Conservation (phyloP, 2,329 filamentous ascomycete species). For the Ambrosiella cleistominuta region DNA sequence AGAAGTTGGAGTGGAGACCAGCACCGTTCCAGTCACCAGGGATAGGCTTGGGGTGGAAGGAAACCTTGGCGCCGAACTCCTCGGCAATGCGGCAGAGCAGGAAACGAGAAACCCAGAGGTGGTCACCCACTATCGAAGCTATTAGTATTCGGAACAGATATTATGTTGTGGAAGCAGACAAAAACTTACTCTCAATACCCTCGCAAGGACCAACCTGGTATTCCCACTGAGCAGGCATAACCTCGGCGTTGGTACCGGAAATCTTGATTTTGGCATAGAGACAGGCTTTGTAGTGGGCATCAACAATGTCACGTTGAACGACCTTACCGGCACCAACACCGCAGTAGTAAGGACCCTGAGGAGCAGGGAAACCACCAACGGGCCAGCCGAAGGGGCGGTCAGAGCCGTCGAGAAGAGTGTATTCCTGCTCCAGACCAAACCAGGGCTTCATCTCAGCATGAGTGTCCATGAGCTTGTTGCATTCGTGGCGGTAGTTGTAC, state of each 20-base stretch:
- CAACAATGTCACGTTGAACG: conserved; percentile 93
- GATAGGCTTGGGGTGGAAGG: conserved; percentile 89
- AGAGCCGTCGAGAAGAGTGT: conserved; percentile 58
- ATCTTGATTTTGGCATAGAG: conserved; percentile 76
- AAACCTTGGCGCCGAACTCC: conserved; percentile 92
- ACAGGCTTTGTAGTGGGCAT: conserved; percentile 46
- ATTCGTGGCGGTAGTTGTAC: conserved; percentile 94
- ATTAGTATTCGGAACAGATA: conserved; percentile 16
- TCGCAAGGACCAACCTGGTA: conserved; percentile 73
- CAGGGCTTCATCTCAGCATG: conserved; percentile 72
- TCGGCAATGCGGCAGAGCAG: conserved; percentile 79
- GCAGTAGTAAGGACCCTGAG: conserved; percentile 77
- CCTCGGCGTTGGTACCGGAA: conserved; percentile 96
- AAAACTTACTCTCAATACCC: conserved; percentile 58
- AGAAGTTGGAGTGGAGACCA: conserved; percentile 88
- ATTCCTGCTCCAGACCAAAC: conserved; percentile 98
- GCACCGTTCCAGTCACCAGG: conserved; percentile 88
- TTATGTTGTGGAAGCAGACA: background rate
- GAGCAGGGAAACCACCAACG: conserved; percentile 65
- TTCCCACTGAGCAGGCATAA: conserved; percentile 97
- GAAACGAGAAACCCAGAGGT: conserved; percentile 80
- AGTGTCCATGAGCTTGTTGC: conserved; percentile 72
- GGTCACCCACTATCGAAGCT: conserved; percentile 56
- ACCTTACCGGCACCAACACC: conserved; percentile 96
- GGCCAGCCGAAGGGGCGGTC: conserved; percentile 71